Percentiles rank a stretch among this genome's conserved stretches.
These are phyloP conservation scores for Chaetomium cochliodes DNA, from an alignment of 495 filamentous ascomycete genomes.

Conservation along the genomic window DNA sequence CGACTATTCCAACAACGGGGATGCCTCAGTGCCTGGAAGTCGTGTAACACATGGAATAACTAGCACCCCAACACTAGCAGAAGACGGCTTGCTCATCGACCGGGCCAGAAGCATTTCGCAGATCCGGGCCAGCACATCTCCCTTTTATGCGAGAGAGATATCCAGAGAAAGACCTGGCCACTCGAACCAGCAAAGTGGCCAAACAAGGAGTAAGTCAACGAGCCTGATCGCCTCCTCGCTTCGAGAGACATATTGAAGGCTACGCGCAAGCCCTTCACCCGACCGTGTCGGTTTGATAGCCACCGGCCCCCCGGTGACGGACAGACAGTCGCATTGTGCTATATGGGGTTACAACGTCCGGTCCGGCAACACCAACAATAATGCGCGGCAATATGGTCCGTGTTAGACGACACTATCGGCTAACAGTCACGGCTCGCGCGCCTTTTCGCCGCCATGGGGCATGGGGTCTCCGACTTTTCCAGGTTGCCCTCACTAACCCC, in stretches of 20 bases:
- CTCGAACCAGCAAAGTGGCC: not conserved
- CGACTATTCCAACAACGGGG: not conserved
- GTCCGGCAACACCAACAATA: conserved; percentile 27
- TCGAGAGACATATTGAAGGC: conserved; percentile 11
- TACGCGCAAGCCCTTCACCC: conserved; percentile 17
- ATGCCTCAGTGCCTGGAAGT: conserved; percentile 22
- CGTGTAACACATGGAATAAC: conserved; percentile 14
- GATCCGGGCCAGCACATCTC: conserved; percentile 23
- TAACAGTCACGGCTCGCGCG: conserved; percentile 30
- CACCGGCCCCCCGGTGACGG: conserved; percentile 13
- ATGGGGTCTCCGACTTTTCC: conserved; percentile 24
- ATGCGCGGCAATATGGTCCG: conserved; percentile 27
- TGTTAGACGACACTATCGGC: conserved; percentile 24
- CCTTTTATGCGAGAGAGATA: conserved; percentile 26
- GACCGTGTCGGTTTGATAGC: conserved; percentile 24
- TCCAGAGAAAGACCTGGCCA: not conserved
- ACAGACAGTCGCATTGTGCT: conserved; percentile 27
- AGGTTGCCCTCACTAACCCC: conserved; percentile 19
- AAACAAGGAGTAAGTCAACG: not conserved
- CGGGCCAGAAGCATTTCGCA: conserved; percentile 15
- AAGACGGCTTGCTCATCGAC: conserved; percentile 21
- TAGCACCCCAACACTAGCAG: conserved; percentile 18
- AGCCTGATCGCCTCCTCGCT: not conserved
- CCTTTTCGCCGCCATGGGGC: conserved; percentile 6
- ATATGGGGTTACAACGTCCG: conserved; percentile 26